Percentiles rank a stretch among this genome's conserved stretches.
phyloP scores from a whole-genome alignment of 805 yeast species.

The Starmerella stigmatis region DNA sequence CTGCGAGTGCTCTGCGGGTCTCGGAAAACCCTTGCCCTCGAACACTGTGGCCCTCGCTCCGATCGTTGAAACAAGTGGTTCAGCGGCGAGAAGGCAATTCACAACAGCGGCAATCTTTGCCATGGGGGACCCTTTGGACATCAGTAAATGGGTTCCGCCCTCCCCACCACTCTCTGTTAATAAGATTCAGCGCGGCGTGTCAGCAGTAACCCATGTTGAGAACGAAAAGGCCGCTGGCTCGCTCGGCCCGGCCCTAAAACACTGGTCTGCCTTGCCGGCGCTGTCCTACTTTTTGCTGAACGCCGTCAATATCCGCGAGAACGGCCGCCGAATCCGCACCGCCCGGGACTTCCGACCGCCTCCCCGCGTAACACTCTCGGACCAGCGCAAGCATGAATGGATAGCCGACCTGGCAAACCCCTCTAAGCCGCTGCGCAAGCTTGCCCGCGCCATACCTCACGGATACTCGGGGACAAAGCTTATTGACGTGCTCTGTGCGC shows the following conservation, averaged over 20 bases:
- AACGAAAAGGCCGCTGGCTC: conserved; percentile 52
- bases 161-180: conserved; percentile 37
- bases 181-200: conserved; percentile 59
- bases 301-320: conserved; percentile 40
- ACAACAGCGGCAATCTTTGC: background rate
- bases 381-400: conserved; percentile 79
- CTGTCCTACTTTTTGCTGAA: conserved; percentile 39
- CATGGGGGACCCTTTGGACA: conserved; percentile 11
- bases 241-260: conserved; percentile 34
- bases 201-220: conserved; percentile 48
- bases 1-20: too few relatives aligned
- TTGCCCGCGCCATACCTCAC: conserved; percentile 78
- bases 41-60: too few relatives aligned
- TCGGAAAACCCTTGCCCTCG: too few relatives aligned
- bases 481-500: conserved; percentile 56
- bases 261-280: conserved; percentile 39
- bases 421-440: conserved; percentile 50
- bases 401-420: conserved; percentile 65
- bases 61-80: too few relatives aligned
- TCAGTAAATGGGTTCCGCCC: conserved; percentile 19
- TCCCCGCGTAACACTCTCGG: conserved; percentile 82
- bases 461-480: conserved; percentile 68
- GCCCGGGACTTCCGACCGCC: conserved; percentile 64
- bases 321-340: conserved; percentile 38
- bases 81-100: too few relatives aligned